phyloP scores from a whole-genome alignment of 1,139 yeast species.

The Candida sanyaensis region DNA sequence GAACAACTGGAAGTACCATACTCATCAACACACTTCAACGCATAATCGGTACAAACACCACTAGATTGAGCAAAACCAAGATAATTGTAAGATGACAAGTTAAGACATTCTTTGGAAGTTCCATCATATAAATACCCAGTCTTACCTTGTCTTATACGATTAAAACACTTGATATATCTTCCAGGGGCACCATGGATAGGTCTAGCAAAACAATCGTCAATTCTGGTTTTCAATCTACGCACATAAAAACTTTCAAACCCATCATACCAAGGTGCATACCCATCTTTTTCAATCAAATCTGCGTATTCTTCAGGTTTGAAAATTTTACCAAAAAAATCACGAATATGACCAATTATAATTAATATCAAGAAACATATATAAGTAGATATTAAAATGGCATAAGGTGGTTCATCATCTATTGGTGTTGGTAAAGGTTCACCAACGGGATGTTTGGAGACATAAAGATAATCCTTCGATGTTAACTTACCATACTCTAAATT shows the following conservation, averaged over 20 bases:
- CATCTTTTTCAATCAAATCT: conserved; percentile 74
- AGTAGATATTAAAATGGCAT: conserved; percentile 74
- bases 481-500: conserved; percentile 67
- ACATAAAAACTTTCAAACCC: conserved; percentile 93
- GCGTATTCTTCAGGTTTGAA: conserved; percentile 66
- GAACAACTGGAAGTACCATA: conserved; percentile 83
- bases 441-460: conserved; percentile 53
- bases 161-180: conserved; percentile 77
- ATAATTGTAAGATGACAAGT: conserved; percentile 88
- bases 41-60: conserved; percentile 86
- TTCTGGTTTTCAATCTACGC: conserved; percentile 84
- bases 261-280: conserved; percentile 95
- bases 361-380: conserved; percentile 81
- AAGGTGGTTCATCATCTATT: conserved; percentile 83
- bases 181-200: conserved; percentile 99
- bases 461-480: conserved; percentile 57
- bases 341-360: conserved; percentile 84
- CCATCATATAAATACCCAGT: conserved; percentile 74
- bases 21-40: conserved; percentile 60
- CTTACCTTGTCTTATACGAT: conserved; percentile 66
- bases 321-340: conserved; percentile 82
- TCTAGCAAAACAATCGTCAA: conserved; percentile 93
- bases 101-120: conserved; percentile 71
- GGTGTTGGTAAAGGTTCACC: conserved; percentile 61
- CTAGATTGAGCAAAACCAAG: conserved; percentile 95